Percentiles rank a stretch among this genome's conserved stretches.
Conservation (phyloP, 768 basidiomycete genomes). For the Daedaleopsis nitida region DNA sequence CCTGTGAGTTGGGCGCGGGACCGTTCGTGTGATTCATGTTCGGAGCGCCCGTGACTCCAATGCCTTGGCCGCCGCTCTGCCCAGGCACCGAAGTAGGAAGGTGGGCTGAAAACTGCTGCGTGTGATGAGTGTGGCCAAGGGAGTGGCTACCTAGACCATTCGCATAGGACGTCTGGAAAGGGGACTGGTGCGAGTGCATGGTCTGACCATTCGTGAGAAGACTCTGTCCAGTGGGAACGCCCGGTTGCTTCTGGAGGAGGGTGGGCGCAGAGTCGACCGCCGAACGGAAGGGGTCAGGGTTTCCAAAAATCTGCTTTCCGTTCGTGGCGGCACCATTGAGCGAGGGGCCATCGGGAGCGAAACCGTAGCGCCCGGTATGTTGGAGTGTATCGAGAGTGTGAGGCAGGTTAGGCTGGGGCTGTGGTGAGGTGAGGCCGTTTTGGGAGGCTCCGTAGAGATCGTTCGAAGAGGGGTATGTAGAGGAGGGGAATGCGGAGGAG, state of each 20-base stretch:
- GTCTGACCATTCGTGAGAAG: conserved; percentile 32
- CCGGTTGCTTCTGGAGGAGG: conserved; percentile 21
- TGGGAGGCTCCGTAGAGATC: conserved; percentile 29
- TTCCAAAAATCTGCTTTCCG: conserved; percentile 23
- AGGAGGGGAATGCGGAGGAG: conserved; percentile 32
- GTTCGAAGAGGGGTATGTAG: conserved; percentile 25
- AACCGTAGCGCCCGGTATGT: conserved; percentile 36
- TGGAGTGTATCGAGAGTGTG: conserved; percentile 18
- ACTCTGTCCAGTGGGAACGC: conserved; percentile 9
- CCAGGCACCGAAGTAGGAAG: conserved; percentile 42
- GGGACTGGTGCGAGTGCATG: conserved; percentile 30
- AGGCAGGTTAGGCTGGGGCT: conserved; percentile 32
- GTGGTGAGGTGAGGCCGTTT: conserved; percentile 37
- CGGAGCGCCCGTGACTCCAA: conserved; percentile 16
- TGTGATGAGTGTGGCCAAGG: conserved; percentile 35
- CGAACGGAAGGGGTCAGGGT: conserved; percentile 26
- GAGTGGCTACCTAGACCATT: conserved; percentile 39
- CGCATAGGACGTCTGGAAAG: conserved; percentile 37
- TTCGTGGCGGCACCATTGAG: conserved; percentile 15
- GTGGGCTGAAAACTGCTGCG: conserved; percentile 77
- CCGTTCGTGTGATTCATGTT: conserved; percentile 33
- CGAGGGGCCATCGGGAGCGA: conserved; percentile 29
- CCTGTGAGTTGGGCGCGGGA: conserved; percentile 27
- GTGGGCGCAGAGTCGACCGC: conserved; percentile 23
- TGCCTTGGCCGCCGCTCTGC: conserved; percentile 19